These are phyloP conservation scores for Talaromyces atroroseus DNA, from an alignment of 2,329 filamentous ascomycete genomes.

Conservation along the genomic window DNA sequence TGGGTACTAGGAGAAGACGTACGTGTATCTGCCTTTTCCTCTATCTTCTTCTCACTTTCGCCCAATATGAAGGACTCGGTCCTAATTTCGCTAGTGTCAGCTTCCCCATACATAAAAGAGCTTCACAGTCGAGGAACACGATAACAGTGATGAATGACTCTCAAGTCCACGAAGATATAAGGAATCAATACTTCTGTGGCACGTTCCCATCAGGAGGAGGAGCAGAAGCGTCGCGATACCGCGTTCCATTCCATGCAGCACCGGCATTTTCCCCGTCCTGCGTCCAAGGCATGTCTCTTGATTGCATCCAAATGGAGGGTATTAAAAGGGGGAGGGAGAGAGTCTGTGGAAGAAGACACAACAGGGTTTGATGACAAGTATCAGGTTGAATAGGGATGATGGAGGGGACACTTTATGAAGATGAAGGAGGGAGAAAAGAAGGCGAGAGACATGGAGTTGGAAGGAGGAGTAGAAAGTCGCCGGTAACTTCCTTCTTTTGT, in stretches of 20 bases:
- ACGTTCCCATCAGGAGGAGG: slow-evolving; percentile 11
- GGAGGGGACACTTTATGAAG: not conserved
- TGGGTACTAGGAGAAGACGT: slow-evolving; percentile 36
- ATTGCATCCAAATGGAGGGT: not conserved
- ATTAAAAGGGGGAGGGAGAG: not conserved
- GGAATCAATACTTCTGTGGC: slow-evolving; percentile 6
- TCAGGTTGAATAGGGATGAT: not conserved
- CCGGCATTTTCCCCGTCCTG: slow-evolving; percentile 1
- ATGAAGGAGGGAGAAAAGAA: not conserved
- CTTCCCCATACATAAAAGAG: no score
- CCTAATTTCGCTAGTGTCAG: slow-evolving; percentile 44
- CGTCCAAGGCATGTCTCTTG: slow-evolving; percentile 8
- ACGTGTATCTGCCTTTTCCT: slow-evolving; percentile 85
- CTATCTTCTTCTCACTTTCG: slow-evolving; percentile 89
- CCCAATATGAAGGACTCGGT: slow-evolving; percentile 89
- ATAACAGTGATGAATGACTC: not conserved
- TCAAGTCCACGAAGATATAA: not conserved
- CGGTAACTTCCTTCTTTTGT: not conserved
- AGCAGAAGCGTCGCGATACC: slow-evolving; percentile 10
- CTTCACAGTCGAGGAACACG: not conserved
- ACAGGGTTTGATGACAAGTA: not conserved
- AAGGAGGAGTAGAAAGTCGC: not conserved
- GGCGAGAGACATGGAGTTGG: not conserved
- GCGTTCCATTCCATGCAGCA: slow-evolving; percentile 9
- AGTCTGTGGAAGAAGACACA: not conserved